A percentile compares a stretch with the other conserved stretches of the same genome.
These are phyloP conservation scores for Primulina eburnea DNA, from an alignment of 257 asterid genomes.

Conservation along the genomic window DNA sequence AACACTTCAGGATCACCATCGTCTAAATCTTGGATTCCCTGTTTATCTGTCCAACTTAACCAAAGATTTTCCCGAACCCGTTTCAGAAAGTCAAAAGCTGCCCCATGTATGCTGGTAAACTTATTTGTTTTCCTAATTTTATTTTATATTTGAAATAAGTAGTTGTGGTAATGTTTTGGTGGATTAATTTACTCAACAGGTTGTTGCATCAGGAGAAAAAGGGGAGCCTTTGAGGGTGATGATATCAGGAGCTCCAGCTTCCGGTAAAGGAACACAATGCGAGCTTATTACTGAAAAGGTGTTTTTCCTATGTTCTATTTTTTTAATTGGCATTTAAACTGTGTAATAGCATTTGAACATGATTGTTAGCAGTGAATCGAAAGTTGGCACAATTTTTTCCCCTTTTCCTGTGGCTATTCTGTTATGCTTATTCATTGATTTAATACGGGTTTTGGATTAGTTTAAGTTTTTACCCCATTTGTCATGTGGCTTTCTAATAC, in stretches of 20 bases:
- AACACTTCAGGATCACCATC: slow-evolving; percentile 30
- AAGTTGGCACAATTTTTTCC: background rate
- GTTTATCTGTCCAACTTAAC: slow-evolving; percentile 32
- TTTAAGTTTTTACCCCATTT: background rate
- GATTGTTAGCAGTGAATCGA: background rate
- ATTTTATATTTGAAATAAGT: background rate
- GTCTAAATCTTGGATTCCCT: slow-evolving; percentile 30
- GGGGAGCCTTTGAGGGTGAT: slow-evolving; percentile 76
- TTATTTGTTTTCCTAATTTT: background rate
- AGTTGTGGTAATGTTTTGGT: background rate
- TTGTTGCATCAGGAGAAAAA: slow-evolving; percentile 45
- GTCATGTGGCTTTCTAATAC: background rate
- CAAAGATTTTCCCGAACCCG: slow-evolving; percentile 30
- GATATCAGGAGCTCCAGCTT: slow-evolving; percentile 99
- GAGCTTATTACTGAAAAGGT: slow-evolving; percentile 81
- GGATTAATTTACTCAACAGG: slow-evolving; percentile 33
- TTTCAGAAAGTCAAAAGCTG: slow-evolving; percentile 31
- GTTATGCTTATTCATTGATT: slow-evolving; percentile 14
- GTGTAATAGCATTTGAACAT: background rate
- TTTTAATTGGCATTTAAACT: background rate
- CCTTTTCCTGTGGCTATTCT: background rate
- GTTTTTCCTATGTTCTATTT: background rate
- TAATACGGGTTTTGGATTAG: slow-evolving; percentile 8
- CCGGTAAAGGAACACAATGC: slow-evolving; percentile 99
- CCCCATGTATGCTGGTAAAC: slow-evolving; percentile 45